Conservation (phyloP, 106 monocot genomes). For the Dendrobium officinale region DNA sequence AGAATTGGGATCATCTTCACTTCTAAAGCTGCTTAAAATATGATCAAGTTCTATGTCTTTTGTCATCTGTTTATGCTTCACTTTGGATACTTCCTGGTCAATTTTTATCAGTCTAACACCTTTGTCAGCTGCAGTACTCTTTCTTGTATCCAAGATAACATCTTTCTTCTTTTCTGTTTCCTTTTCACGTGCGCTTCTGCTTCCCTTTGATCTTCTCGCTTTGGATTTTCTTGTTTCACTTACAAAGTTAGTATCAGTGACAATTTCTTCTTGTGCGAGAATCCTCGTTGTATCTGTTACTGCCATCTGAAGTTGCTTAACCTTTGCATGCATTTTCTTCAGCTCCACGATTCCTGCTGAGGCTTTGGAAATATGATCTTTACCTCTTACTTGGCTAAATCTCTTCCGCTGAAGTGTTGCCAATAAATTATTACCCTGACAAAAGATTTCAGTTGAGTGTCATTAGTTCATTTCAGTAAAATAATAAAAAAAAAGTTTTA, state of each 20-base stretch:
- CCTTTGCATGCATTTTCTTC: slow-evolving; percentile 31
- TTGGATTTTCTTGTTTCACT: slow-evolving; percentile 16
- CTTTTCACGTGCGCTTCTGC: slow-evolving; percentile 1
- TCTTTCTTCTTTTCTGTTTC: slow-evolving; percentile 11
- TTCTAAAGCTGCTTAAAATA: slow-evolving; percentile 24
- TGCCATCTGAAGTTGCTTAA: slow-evolving; percentile 30
- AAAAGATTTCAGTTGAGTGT: not conserved
- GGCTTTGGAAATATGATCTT: not conserved
- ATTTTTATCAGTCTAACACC: not conserved
- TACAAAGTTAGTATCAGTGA: not conserved
- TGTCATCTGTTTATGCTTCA: slow-evolving; percentile 22
- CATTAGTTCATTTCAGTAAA: not conserved
- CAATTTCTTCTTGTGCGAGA: slow-evolving; percentile 11
- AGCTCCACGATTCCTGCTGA: slow-evolving; percentile 24
- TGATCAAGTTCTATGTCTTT: slow-evolving; percentile 73
- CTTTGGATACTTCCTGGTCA: slow-evolving; percentile 13
- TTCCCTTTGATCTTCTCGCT: slow-evolving; percentile 7
- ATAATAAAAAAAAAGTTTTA: not conserved
- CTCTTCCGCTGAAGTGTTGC: slow-evolving; percentile 10
- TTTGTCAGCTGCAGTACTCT: not conserved
- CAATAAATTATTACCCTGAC: slow-evolving; percentile 14
- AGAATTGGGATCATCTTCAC: slow-evolving; percentile 9
- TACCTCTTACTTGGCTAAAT: slow-evolving; percentile 2
- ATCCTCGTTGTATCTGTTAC: slow-evolving; percentile 12
- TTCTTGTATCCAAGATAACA: slow-evolving; percentile 11